Evolutionary conservation across 176 grass and related monocot species (phyloP), one percentile per base, ranked within the genome.

Genomic region (Phoenix dactylifera): DNA sequence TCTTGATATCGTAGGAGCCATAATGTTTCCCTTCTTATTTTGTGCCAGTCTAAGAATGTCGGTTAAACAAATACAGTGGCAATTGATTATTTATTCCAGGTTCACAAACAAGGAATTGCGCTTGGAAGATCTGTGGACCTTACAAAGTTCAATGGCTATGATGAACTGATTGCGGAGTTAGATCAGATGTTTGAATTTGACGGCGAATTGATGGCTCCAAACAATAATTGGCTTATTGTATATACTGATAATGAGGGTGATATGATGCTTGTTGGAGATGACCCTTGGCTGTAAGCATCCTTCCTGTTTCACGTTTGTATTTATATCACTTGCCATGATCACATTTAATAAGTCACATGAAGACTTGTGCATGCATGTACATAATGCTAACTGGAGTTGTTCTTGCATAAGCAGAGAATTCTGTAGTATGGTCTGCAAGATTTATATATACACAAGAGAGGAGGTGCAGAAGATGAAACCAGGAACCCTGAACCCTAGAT

Each of bases 251-350:
- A 91, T 22, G 93, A 97, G 64, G 93, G 84, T 61, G 93, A 97
- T 71, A 97, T 97, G 93, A 97, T 97, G 93, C 93, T 97, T 30
- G 93, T 92, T 24, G 93, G 93, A 73, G 93, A 97, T 78, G 93
- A 97, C 61, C 93, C 93, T 6, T 97, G 93, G 93, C 77, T 69
- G 93, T 97, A 92, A 82, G 84, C 35, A 32, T 55, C 35, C 24
- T 17, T 28, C 2, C 49, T 72, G 32, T 44, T 44, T 44, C 35
- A 44, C 0, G 2, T 44, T 44, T 44, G 10, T 44, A 44, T 44
- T 14, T 44, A 44, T 44, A 14, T 44, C 35, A 44, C 9, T 44
- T 44, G 35, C 35, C 35, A 12, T 44, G 35, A 12, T 44, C 35
- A 14, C 35, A 14, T 44, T 2, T 1, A 44, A 44, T 44, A 44